phyloP scores from a whole-genome alignment of 2,329 filamentous ascomycete species.

The Boeremia exigua region DNA sequence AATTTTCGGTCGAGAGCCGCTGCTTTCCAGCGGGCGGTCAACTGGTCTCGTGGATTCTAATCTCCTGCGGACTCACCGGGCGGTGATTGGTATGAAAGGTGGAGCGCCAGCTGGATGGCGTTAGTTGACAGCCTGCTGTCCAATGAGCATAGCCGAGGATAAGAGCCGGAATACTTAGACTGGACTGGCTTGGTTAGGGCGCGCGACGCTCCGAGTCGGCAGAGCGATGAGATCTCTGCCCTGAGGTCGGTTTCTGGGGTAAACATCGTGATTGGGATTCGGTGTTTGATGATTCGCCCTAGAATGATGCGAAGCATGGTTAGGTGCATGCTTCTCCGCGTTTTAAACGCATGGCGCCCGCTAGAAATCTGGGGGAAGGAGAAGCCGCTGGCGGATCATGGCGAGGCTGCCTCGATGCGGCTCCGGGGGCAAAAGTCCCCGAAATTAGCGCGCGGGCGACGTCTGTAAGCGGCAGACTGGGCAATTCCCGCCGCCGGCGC shows the following conservation, averaged over 20 bases:
- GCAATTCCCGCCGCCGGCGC: slow-evolving; percentile 4
- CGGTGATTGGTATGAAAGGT: slow-evolving; percentile 11
- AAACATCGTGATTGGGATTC: slow-evolving; percentile 11
- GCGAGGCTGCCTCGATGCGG: slow-evolving; percentile 8
- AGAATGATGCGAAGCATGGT: slow-evolving; percentile 4
- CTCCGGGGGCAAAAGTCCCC: slow-evolving; percentile 2
- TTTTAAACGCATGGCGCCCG: slow-evolving; percentile 17
- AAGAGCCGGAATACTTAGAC: slow-evolving; percentile 2
- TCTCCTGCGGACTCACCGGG: slow-evolving; percentile 6
- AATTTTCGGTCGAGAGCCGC: slow-evolving; percentile 8
- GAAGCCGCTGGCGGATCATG: slow-evolving; percentile 4
- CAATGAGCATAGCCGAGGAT: slow-evolving; percentile 2
- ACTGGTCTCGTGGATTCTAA: slow-evolving; percentile 7
- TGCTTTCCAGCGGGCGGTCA: slow-evolving; percentile 2
- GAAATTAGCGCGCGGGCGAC: slow-evolving; percentile 5
- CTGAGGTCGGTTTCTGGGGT: slow-evolving; percentile 12
- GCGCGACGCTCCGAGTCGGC: slow-evolving; percentile 6
- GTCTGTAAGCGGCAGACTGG: neutral
- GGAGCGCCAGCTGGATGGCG: neutral
- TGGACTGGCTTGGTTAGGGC: slow-evolving; percentile 6
- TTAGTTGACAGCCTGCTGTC: neutral
- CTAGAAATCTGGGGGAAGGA: slow-evolving; percentile 15
- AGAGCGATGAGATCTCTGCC: slow-evolving; percentile 1
- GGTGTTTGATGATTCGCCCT: slow-evolving; percentile 7
- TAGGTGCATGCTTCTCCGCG: slow-evolving; percentile 17